Evolutionary conservation across 768 basidiomycete species (phyloP), one percentile per base, ranked within the genome.

Genomic region (Cyclocybe aegerita): DNA sequence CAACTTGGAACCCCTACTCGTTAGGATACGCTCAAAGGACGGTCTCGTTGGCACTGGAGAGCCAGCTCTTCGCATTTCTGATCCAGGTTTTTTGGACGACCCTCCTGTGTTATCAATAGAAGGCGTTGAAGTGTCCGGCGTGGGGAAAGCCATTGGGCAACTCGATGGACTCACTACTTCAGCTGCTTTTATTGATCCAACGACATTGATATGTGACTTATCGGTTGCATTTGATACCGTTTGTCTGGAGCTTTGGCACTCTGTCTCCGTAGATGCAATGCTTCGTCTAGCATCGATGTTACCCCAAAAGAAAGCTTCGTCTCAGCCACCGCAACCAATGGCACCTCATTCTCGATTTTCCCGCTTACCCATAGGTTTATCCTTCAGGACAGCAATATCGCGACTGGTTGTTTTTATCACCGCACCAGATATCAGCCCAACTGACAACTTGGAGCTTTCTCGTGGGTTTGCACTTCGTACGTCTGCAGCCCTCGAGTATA

Each of bases 351-450:
- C 71, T 23, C 60, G 71, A 4, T 63, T 77, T 31, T 70, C 73
- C 43, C 57, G 63, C 31, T 65, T 88, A 15, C 82, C 83, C 2
- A 63, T 72, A 9, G 89, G 90, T 1, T 55, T 86, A 30, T 72
- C 76, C 5, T 58, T 77, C 16, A 79, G 83, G 29, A 15, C 86
- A 32, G 77, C 88, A 0, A 55, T 94, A 39, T 79, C 76, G 1
- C 79, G 80, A 33, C 70, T 88, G 40, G 81, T 85, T 23, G 60
- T 89, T 8, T 83, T 90, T 49, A 62, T 93, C 44, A 88, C 90
- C 6, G 81, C 86, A n/a, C 79, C 79, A 33, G 94, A 96, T 63
- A 76, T 93, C 47, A 91, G 91, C 54, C 90, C 90, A 0, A 68
- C 75, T 0, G 87, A 87, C 47, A 77, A 78, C 35, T 65, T 80